phyloP scores from a whole-genome alignment of 352 stramenopile species.

The Phytophthora agathidicida region DNA sequence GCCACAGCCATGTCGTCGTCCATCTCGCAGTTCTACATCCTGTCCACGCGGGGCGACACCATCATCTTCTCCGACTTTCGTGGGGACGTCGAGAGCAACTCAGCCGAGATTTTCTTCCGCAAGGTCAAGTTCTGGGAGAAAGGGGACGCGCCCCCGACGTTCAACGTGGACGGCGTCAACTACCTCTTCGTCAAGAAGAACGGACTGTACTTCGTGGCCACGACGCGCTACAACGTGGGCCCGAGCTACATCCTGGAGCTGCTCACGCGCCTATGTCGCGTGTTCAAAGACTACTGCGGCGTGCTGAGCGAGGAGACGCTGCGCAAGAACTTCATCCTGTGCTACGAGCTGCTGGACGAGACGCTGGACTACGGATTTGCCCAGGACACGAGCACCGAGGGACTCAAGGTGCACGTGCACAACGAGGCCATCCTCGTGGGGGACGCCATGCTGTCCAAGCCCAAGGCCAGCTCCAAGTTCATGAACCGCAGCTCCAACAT shows the following conservation, averaged over 20 bases:
- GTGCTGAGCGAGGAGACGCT: conserved; percentile 98
- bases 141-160: conserved; percentile 96
- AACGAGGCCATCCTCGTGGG: conserved; percentile 97
- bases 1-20: conserved; percentile 47
- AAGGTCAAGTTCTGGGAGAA: conserved; percentile 99
- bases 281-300: conserved; percentile 99
- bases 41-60: conserved; percentile 97
- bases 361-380: conserved; percentile 99
- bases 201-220: conserved; percentile 98
- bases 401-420: conserved; percentile 97
- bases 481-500: conserved; percentile 80
- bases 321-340: conserved; percentile 99
- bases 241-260: conserved; percentile 97
- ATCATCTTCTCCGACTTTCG: conserved; percentile 98
- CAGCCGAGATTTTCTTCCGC: conserved; percentile 98
- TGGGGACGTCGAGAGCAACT: conserved; percentile 85
- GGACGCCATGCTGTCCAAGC: conserved; percentile 76
- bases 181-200: conserved; percentile 99
- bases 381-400: conserved; percentile 97
- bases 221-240: conserved; percentile 96
- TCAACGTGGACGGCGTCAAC: conserved; percentile 97
- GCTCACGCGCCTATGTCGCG: conserved; percentile 92
- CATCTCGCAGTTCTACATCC: conserved; percentile 99
- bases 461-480: conserved; percentile 93
- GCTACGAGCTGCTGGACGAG: conserved; percentile 99